These are phyloP conservation scores for Harringtonia lauricola DNA, from an alignment of 2,329 filamentous ascomycete species.

Conservation along the genomic window DNA sequence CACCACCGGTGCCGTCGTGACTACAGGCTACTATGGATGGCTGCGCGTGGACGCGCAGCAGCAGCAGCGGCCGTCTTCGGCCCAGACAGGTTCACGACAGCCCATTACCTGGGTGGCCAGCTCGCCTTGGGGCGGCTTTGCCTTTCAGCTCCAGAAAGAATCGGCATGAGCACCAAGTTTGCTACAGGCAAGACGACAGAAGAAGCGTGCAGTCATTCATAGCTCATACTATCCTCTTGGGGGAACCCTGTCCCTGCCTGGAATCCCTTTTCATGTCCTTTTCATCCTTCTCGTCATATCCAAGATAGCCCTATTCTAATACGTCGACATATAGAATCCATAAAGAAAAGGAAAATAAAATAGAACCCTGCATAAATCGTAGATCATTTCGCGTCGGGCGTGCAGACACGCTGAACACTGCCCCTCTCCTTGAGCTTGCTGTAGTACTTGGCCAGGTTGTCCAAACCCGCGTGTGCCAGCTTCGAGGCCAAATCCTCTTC, in stretches of 20 bases:
- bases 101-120: conserved; percentile 32
- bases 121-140: conserved; percentile 38
- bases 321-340: neutral
- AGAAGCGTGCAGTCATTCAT: too few species aligned
- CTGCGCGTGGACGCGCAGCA: conserved; percentile 35
- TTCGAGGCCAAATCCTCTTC: conserved; percentile 16
- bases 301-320: neutral
- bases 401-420: conserved; percentile 1
- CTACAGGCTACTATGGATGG: conserved; percentile 38
- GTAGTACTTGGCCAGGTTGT: conserved; percentile 26
- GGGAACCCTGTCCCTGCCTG: too few species aligned
- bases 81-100: conserved; percentile 28
- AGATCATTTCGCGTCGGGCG: neutral
- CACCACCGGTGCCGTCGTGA: conserved; percentile 17
- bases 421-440: neutral
- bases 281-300: neutral
- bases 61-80: conserved; percentile 30
- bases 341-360: neutral
- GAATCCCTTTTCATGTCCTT: neutral
- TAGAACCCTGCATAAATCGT: neutral
- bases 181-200: conserved; percentile 2
- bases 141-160: conserved; percentile 4
- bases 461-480: conserved; percentile 13
- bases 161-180: too few species aligned
- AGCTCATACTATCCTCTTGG: too few species aligned